phyloP scores from a whole-genome alignment of 352 stramenopile species.

The Pythium sp. region DNA sequence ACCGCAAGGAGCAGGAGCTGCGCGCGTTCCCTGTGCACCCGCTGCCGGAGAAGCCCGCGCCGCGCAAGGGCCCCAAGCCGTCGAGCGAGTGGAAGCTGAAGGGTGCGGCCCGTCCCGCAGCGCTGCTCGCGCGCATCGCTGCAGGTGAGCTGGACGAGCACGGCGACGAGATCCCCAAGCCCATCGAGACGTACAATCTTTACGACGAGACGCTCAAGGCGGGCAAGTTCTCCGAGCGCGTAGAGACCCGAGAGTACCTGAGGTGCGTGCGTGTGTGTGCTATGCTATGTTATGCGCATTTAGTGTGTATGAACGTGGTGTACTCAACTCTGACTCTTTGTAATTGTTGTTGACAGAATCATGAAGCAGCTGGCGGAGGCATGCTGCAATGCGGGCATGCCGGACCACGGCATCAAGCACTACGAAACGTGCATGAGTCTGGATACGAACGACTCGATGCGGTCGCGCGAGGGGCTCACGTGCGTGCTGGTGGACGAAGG shows the following conservation, averaged over 20 bases:
- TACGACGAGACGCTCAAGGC: slow-evolving; percentile 54
- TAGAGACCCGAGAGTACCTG: slow-evolving; percentile 71
- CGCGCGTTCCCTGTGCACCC: slow-evolving; percentile 53
- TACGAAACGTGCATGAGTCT: slow-evolving; percentile 80
- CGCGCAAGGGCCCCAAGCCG: slow-evolving; percentile 52
- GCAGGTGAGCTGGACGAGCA: slow-evolving; percentile 76
- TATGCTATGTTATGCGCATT: not conserved
- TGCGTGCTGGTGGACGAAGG: slow-evolving; percentile 83
- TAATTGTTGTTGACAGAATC: slow-evolving; percentile 25
- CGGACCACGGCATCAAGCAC: slow-evolving; percentile 74
- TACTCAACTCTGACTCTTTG: slow-evolving; percentile 5
- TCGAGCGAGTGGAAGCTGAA: slow-evolving; percentile 80
- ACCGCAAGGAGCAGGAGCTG: slow-evolving; percentile 67
- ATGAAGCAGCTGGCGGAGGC: slow-evolving; percentile 72
- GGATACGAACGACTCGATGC: slow-evolving; percentile 57
- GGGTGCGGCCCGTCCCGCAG: slow-evolving; percentile 63
- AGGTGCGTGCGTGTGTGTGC: slow-evolving; percentile 24
- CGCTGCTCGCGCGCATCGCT: slow-evolving; percentile 70
- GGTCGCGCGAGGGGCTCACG: slow-evolving; percentile 63
- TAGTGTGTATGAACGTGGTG: not conserved
- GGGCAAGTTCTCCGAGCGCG: slow-evolving; percentile 50
- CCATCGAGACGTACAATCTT: slow-evolving; percentile 76
- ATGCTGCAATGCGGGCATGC: slow-evolving; percentile 69
- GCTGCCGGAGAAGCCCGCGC: slow-evolving; percentile 29
- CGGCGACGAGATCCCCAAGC: slow-evolving; percentile 70